These are phyloP conservation scores for Oxalis stricta DNA, from an alignment of 441 rosid genomes.

Conservation along the genomic window DNA sequence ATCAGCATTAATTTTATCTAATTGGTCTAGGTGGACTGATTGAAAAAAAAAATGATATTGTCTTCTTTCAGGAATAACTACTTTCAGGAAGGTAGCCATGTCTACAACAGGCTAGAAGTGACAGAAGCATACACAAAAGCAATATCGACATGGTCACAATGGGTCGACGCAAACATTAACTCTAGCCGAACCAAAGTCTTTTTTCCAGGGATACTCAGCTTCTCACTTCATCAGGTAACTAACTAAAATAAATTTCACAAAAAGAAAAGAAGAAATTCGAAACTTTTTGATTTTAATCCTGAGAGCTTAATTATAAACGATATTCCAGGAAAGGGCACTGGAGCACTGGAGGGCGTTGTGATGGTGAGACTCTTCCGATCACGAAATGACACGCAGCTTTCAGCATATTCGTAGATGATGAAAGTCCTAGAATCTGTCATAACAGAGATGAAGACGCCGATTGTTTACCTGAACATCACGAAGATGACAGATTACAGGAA, in stretches of 20 bases:
- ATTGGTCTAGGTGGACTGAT: no score
- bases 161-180: slow-evolving; percentile 37
- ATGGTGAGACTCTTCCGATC: slow-evolving; percentile 23
- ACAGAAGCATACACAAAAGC: slow-evolving; percentile 43
- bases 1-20: not conserved
- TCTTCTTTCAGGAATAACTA: slow-evolving; percentile 26
- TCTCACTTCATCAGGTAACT: slow-evolving; percentile 57
- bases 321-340: slow-evolving; percentile 29
- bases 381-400: slow-evolving; percentile 16
- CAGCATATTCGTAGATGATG: slow-evolving; percentile 50
- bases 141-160: slow-evolving; percentile 37
- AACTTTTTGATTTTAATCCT: no score
- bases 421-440: slow-evolving; percentile 32
- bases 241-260: no score
- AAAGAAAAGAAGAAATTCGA: no score
- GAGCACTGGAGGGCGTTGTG: slow-evolving; percentile 32
- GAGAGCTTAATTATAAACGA: no score
- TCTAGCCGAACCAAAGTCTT: slow-evolving; percentile 33
- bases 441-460: slow-evolving; percentile 38
- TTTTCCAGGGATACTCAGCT: slow-evolving; percentile 47
- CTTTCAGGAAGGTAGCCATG: slow-evolving; percentile 42
- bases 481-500: slow-evolving; percentile 40
- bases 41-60: no score
- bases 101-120: slow-evolving; percentile 26
- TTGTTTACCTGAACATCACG: slow-evolving; percentile 41